Base-by-base conservation (phyloP, 352 stramenopile species). In the Achlya hypogyna region DNA sequence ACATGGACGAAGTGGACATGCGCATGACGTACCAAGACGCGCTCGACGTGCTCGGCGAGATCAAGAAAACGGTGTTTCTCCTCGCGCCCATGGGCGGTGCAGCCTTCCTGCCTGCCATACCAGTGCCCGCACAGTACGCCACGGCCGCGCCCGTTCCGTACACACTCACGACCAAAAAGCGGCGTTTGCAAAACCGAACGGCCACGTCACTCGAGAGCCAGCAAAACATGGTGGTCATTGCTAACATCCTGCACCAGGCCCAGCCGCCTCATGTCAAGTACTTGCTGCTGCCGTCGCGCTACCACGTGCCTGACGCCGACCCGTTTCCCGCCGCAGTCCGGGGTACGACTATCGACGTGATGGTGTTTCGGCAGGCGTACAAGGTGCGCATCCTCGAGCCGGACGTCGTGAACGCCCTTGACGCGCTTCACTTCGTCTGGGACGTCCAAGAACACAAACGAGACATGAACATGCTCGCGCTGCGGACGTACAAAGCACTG, bases 401-500 rank as follows among this genome's bases (percentile, higher is more conserved):
- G 12, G 38, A 45, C n/a, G n/a, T 45, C 6, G 38, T 45, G 12
- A 18, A 10, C 2, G 38, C 38, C 38, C 54, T 64, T 22, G 40
- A 64, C 27, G 54, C 31, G 3, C 45, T 64, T 9, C 45, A 64
- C 8, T 64, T 64, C 22, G 54, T 64, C 4, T 64, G 54, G 54
- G 54, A 64, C 40, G 14, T 64, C 4, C 16, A 64, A 12, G 31
- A 64, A n/a, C 54, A 64, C 54, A 64, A 51, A 51, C 47, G 54
- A 22, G 35, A 64, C 32, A 23, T 64, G 38, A 64, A 64, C 27
- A 47, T 89, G 29, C 75, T 75, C 51, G 87, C 85, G 10, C 77
- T 98, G 43, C 51, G 79, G 25, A 73, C 60, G 3, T 98, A 96
- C 77, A 82, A 84, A 52, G 62, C 84, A 43, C 59, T 95, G 25